Percentiles rank a stretch among this genome's conserved stretches.
Evolutionary conservation across 352 stramenopile genomes (phyloP).

Genomic region (Phytophthora syringae): DNA sequence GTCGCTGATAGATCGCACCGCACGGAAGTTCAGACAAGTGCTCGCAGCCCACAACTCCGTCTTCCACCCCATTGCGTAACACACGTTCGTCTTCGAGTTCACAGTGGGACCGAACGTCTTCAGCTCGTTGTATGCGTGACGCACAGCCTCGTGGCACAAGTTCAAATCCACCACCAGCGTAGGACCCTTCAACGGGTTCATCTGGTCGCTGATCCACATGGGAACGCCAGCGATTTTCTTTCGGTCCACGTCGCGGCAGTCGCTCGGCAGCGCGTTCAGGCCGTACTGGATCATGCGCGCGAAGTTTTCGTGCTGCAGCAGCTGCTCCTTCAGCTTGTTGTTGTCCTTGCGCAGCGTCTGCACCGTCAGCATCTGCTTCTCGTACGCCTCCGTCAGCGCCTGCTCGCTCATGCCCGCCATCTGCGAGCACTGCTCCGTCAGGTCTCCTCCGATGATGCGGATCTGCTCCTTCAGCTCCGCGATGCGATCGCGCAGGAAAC

Average conservation of each 20-base stretch:
- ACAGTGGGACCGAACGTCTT: slow-evolving; percentile 77
- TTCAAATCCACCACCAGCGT: slow-evolving; percentile 82
- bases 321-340: slow-evolving; percentile 84
- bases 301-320: slow-evolving; percentile 87
- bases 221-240: slow-evolving; percentile 78
- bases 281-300: slow-evolving; percentile 87
- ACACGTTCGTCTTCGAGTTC: slow-evolving; percentile 87
- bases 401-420: slow-evolving; percentile 86
- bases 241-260: slow-evolving; percentile 77
- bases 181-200: slow-evolving; percentile 77
- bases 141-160: slow-evolving; percentile 79
- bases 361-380: slow-evolving; percentile 85
- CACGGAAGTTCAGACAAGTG: slow-evolving; percentile 81
- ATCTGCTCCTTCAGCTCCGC: slow-evolving; percentile 88
- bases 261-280: slow-evolving; percentile 76
- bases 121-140: slow-evolving; percentile 81
- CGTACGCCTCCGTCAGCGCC: slow-evolving; percentile 76
- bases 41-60: slow-evolving; percentile 81
- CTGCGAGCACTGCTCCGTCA: slow-evolving; percentile 81
- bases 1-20: slow-evolving; percentile 61
- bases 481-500: slow-evolving; percentile 79
- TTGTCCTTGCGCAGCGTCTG: slow-evolving; percentile 85
- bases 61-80: slow-evolving; percentile 88
- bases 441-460: slow-evolving; percentile 78
- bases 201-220: slow-evolving; percentile 85